Evolutionary conservation across 2,329 filamentous ascomycete species (phyloP).

Genomic region (Alternaria gaisen): DNA sequence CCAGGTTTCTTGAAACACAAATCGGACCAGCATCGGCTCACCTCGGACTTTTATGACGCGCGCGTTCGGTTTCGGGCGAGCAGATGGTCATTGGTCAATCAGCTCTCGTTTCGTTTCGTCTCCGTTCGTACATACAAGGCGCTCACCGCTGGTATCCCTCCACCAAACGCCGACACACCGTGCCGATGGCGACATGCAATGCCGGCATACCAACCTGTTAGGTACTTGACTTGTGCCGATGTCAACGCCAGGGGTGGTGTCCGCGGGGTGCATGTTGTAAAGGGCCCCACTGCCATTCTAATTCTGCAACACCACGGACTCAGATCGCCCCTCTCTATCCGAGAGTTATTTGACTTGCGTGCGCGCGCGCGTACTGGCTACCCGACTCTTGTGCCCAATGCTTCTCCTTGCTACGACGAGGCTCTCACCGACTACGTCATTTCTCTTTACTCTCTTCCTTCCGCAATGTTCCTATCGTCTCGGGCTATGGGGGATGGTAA

Average conservation of each 20-base stretch:
- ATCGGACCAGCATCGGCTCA: constrained; percentile 10
- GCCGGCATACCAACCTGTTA: constrained; percentile 5
- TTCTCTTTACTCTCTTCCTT: not conserved
- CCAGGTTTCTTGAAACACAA: constrained; percentile 9
- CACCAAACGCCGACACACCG: constrained; percentile 9
- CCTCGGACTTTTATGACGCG: constrained; percentile 9
- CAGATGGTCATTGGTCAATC: constrained; percentile 8
- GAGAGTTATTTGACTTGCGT: constrained; percentile 2
- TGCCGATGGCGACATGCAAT: constrained; percentile 7
- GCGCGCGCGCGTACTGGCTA: constrained; percentile 8
- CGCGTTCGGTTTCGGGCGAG: not conserved
- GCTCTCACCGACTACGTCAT: constrained; percentile 37
- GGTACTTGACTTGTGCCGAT: constrained; percentile 3
- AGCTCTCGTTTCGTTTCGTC: constrained; percentile 6
- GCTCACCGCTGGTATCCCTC: constrained; percentile 17
- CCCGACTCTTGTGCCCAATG: constrained; percentile 5
- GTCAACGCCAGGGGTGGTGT: constrained; percentile 3
- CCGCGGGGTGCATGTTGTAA: constrained; percentile 15
- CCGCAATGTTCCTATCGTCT: not conserved
- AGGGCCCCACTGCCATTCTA: constrained; percentile 6
- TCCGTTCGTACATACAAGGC: constrained; percentile 16
- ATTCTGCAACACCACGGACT: constrained; percentile 12
- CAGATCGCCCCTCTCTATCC: constrained; percentile 10
- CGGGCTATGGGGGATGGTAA: not conserved
- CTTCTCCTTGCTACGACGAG: constrained; percentile 15